A percentile compares a stretch with the other conserved stretches of the same genome.
These are phyloP conservation scores for Dalbergia cochinchinensis DNA, from an alignment of 306 rosid genomes.

Conservation along the genomic window DNA sequence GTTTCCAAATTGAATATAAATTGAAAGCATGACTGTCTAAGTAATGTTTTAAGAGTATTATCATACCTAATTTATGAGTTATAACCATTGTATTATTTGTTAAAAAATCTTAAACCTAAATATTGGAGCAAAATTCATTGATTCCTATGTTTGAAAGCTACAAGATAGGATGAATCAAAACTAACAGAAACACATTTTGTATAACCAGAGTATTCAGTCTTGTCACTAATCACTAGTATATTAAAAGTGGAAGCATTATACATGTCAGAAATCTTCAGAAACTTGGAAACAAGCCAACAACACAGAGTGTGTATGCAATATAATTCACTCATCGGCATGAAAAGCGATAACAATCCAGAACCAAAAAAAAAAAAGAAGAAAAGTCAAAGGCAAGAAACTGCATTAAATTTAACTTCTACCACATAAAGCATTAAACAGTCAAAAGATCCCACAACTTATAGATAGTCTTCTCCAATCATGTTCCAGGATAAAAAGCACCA, in stretches of 20 bases:
- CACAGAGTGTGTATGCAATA: background rate
- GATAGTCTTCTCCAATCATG: constrained; percentile 35
- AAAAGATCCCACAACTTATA: constrained; percentile 14
- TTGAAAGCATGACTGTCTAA: background rate
- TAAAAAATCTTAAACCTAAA: background rate
- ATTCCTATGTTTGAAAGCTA: no score
- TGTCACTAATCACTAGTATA: background rate
- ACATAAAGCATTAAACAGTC: constrained; percentile 3
- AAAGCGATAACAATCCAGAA: background rate
- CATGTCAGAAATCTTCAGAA: constrained; percentile 3
- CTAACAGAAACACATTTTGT: background rate
- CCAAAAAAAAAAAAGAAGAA: background rate
- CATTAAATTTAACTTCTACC: background rate
- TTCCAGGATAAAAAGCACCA: constrained; percentile 4
- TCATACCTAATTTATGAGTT: no score
- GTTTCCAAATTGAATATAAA: background rate
- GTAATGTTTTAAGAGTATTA: background rate
- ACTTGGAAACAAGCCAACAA: constrained; percentile 1
- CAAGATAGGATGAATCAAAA: background rate
- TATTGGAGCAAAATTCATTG: no score
- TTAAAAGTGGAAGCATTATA: constrained; percentile 21
- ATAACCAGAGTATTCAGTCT: background rate
- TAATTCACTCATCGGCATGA: constrained; percentile 3
- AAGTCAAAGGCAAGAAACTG: constrained; percentile 5
- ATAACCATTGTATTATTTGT: no score